Percentiles rank a stretch among this genome's conserved stretches.
Conservation (phyloP, 306 rosid genomes). For the Chamaecrista fasciculata region DNA sequence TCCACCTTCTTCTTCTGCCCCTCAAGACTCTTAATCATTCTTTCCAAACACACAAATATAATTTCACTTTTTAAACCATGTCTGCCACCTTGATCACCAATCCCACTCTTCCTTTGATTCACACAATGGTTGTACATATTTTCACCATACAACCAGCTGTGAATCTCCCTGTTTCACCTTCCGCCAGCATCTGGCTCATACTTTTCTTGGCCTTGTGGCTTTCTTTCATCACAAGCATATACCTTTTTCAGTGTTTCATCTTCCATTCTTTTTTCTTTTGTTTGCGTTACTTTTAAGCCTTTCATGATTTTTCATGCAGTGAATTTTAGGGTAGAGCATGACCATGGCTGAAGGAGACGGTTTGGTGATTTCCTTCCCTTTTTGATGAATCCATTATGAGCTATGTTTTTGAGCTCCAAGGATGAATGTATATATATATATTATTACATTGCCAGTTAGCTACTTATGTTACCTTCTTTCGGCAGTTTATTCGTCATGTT, state of each 20-base stretch:
- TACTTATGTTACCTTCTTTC: neutral
- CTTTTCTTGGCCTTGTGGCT: neutral
- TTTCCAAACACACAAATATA: no score
- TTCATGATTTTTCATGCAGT: slow-evolving; percentile 16
- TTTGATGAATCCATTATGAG: slow-evolving; percentile 37
- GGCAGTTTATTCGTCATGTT: neutral
- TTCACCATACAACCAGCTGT: slow-evolving; percentile 43
- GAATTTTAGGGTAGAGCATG: slow-evolving; percentile 24
- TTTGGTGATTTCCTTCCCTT: slow-evolving; percentile 50
- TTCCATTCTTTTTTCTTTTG: slow-evolving; percentile 4
- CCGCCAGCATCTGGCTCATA: slow-evolving; percentile 27
- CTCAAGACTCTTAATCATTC: slow-evolving; percentile 51
- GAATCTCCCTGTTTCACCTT: slow-evolving; percentile 23
- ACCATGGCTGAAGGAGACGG: slow-evolving; percentile 50
- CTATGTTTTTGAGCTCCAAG: slow-evolving; percentile 47
- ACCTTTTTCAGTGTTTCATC: neutral
- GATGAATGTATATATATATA: slow-evolving; percentile 30
- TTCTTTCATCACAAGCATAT: neutral
- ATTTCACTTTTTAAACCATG: no score
- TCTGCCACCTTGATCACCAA: neutral
- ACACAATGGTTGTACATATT: slow-evolving; percentile 48
- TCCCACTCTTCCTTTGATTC: slow-evolving; percentile 7
- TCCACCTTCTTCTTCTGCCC: slow-evolving; percentile 44
- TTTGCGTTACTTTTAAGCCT: neutral
- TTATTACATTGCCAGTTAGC: slow-evolving; percentile 22